Evolutionary conservation across 768 basidiomycete species (phyloP), one percentile per base, ranked within the genome.

Genomic region (Leccinum subtestaceum): DNA sequence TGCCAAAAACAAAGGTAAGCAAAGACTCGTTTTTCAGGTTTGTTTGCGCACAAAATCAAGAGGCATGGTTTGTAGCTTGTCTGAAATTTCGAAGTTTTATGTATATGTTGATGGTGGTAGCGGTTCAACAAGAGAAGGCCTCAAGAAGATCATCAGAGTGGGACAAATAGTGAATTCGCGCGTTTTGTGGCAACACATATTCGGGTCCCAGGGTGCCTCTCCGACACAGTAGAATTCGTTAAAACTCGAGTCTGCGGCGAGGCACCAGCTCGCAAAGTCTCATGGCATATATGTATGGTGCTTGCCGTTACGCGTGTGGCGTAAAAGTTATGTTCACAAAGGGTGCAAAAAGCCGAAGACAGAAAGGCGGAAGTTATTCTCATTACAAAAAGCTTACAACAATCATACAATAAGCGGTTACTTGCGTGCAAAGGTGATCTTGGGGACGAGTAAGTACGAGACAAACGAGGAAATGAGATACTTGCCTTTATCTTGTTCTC

Each of bases 401-500:
- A 60, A 54, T 58, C 65, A 62, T 70, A 71, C 65, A 61, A 68
- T 60, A 73, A 66, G 58, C 60, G 57, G 36, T 74, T 81, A 89
- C 71, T 88, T 89, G 75, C 87, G 85, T 56, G 87, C 87, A 66
- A 87, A 89, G 31, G 87, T 89, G 64, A 89, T 87, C 86, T 88
- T 63, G 31, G 65, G 63, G 53, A 58, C 45, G 11, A 19, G 50
- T 63, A 29, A 66, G 56, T 46, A 52, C 29, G 27, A 15, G 49
- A 52, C 50, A 10, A 50, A 38, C 9, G 38, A 59, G 9, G 17
- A 49, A 43, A 23, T 27, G 27, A 40, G 31, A 27, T 31, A 61
- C 75, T 64, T 55, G 89, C 95, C 86, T 98, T 98, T 83, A 98
- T 97, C 78, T 98, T 98, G 77, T 93, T 93, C 76, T 97, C 95